These are phyloP conservation scores for Leucosporidium scottii DNA, from an alignment of 768 basidiomycete species.

Conservation along the genomic window DNA sequence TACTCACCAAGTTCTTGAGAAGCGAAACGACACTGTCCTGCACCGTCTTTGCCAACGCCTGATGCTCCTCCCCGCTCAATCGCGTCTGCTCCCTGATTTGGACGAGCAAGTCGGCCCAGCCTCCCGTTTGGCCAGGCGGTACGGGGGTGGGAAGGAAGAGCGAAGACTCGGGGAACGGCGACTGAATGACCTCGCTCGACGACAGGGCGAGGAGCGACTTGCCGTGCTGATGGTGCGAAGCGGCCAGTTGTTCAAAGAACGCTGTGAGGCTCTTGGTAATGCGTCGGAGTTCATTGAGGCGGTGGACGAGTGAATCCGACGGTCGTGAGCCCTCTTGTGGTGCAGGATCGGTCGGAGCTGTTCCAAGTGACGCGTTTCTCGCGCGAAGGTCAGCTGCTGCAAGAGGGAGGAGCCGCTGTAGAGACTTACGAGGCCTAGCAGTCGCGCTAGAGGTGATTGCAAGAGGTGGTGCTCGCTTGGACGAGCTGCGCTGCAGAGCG, in stretches of 20 bases:
- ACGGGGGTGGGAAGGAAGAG: slow-evolving; percentile 22
- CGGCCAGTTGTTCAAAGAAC: not conserved
- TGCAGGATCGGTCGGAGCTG: slow-evolving; percentile 4
- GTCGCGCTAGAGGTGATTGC: not conserved
- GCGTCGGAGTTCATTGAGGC: not conserved
- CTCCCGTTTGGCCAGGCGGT: slow-evolving; percentile 9
- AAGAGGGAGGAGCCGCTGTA: not conserved
- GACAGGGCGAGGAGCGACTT: slow-evolving; percentile 10
- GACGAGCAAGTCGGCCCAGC: slow-evolving; percentile 21
- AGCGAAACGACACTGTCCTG: slow-evolving; percentile 26
- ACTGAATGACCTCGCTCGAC: not conserved
- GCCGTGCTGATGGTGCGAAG: not conserved
- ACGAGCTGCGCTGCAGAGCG: not conserved
- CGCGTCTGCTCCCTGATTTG: slow-evolving; percentile 7
- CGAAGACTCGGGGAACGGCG: slow-evolving; percentile 17
- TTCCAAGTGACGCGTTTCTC: not conserved
- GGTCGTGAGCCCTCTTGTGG: not conserved
- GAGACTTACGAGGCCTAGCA: not conserved
- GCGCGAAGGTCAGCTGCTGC: not conserved
- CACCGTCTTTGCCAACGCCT: slow-evolving; percentile 1
- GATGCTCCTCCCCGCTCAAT: slow-evolving; percentile 10
- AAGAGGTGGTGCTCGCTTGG: not conserved
- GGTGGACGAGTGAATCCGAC: not conserved
- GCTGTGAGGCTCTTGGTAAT: slow-evolving; percentile 2
- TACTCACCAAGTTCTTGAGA: slow-evolving; percentile 7